Evolutionary conservation across 352 stramenopile species (phyloP).

Genomic region (Achlya hypogyna): DNA sequence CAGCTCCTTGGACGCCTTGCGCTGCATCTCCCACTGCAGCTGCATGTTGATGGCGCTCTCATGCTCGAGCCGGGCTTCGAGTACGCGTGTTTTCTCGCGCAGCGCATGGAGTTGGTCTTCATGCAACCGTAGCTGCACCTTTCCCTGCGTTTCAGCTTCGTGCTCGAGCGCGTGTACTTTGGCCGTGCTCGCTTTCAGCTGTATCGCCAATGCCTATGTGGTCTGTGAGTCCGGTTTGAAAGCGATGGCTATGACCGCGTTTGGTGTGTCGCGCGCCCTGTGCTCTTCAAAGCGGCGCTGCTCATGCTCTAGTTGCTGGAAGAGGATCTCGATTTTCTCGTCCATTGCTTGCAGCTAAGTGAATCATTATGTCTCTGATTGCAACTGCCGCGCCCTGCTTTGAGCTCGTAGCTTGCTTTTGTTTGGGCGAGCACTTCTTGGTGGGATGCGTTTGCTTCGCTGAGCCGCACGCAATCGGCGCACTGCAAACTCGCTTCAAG

Average conservation of each 20-base stretch:
- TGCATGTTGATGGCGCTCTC: neutral
- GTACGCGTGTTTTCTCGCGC: neutral
- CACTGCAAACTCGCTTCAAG: neutral
- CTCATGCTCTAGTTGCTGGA: neutral
- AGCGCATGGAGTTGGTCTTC: neutral
- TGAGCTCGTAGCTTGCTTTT: neutral
- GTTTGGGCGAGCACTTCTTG: neutral
- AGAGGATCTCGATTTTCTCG: neutral
- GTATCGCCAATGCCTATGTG: neutral
- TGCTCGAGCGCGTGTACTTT: neutral
- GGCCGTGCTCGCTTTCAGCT: neutral
- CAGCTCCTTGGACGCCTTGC: slow-evolving; percentile 63
- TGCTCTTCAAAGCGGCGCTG: neutral
- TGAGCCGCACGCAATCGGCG: neutral
- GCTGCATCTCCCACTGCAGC: slow-evolving; percentile 22
- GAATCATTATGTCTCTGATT: neutral
- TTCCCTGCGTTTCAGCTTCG: neutral
- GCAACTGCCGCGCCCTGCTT: neutral
- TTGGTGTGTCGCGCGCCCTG: no score
- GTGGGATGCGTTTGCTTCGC: neutral
- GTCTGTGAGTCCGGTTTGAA: no score
- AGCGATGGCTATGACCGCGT: no score
- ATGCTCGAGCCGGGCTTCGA: neutral
- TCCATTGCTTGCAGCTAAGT: neutral
- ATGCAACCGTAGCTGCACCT: neutral